Evolutionary conservation across 306 rosid species (phyloP), one percentile per base, ranked within the genome.

Genomic region (Acacia crassicarpa): DNA sequence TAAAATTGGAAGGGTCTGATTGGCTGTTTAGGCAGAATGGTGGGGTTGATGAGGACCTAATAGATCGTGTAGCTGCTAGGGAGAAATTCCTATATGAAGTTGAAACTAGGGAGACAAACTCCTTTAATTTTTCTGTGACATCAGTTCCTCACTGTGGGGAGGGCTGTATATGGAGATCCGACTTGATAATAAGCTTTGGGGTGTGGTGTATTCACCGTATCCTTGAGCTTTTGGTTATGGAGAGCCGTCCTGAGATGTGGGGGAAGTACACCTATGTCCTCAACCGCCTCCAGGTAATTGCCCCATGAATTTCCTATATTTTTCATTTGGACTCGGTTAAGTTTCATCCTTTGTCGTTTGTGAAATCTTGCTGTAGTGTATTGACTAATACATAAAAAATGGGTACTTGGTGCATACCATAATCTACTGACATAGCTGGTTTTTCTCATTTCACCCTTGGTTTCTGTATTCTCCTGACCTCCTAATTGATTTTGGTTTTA

Each of bases 221-320:
- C 78, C 97, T 96, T 69, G 94, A 94, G 74, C 93, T 96, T 49
- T 93, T 94, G 76, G 84, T 92, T 56, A 88, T 94, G 97, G 99
- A 96, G 84, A 96, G 99, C 85, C 94, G 99, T 43, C 99, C 99
- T 80, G 98, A 96, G 91, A 92, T 96, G 41, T 96, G 99, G 99
- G 99, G 99, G 14, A 94, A 89, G 82, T 96, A 96, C 84, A 96
- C 99, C 4, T 96, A 86, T 11, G 95, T 96, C 9, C 98, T 96
- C 77, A 96, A 93, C 86, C 97, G 92, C 68, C 98, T 96, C 77
- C 99, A 96, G 99, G 99, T 96, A 92, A 80, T 78, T 77, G 45
- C 49, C 49, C 2, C 38, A 74, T 32, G 45, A 74, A 72, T 44
- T 22, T 80, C 65, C 67, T 27, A 11, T 74, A 38, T 35, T 33